Conservation (phyloP, 2,329 filamentous ascomycete species). For the Trichoderma sp. region DNA sequence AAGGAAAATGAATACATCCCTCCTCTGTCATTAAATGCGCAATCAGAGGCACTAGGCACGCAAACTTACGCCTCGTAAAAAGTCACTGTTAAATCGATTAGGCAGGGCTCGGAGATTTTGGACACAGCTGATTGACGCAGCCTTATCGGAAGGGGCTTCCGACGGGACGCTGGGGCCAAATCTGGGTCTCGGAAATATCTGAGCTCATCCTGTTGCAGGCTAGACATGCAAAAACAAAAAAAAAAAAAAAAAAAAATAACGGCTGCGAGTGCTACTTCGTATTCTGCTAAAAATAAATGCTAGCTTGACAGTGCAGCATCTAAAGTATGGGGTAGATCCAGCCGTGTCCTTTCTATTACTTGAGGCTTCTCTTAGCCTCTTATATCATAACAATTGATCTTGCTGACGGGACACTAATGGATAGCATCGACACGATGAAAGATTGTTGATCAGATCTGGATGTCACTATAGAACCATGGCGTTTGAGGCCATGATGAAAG, state of each 20-base stretch:
- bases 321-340: background rate
- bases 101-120: background rate
- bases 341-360: background rate
- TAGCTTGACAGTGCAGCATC: background rate
- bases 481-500: background rate
- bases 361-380: background rate
- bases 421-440: background rate
- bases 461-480: background rate
- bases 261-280: background rate
- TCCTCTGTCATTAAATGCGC: background rate
- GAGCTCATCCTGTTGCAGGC: background rate
- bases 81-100: background rate
- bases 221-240: background rate
- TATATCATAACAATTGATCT: background rate
- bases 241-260: background rate
- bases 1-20: background rate
- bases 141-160: conserved; percentile 10
- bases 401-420: background rate
- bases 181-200: conserved; percentile 10
- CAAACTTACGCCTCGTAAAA: background rate
- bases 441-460: background rate
- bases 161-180: conserved; percentile 3
- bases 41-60: background rate
- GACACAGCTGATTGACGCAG: background rate
- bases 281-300: background rate